Evolutionary conservation across 1,139 yeast species (phyloP), one percentile per base, ranked within the genome.

Genomic region (Scheffersomyces stambukii): DNA sequence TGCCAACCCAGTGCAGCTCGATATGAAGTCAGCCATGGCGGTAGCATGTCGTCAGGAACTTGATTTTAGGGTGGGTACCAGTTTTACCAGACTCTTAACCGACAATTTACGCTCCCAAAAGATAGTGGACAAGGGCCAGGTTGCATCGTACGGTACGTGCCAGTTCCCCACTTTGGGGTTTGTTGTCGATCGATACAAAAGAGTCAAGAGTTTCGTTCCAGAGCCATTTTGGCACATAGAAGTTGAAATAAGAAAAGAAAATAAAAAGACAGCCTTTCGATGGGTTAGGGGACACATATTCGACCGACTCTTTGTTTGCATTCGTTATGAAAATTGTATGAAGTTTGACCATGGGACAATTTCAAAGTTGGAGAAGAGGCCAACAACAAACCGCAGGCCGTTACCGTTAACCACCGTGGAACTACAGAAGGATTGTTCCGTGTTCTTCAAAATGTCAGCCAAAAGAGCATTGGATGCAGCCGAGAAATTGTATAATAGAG

Each of bases 131-230:
- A 45, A 50, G 39, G 31, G 57, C 39, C 52, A 57, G 36, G 42
- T 60, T 21, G 62, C 63, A 40, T 85, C 95, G 1, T 89, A 88
- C 51, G 97, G 98, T 1, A 77, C 96, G 1, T 93, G 99, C 51
- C 99, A 93, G 51, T 91, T 91, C 44, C 99, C 99, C 2, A 91
- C 98, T 0, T 61, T 93, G 30, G 97, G 98, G 3, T 93, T 93
- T 56, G 89, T 93, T 1, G 97, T 91, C n/a, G 98, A 93, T 50
- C 62, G 98, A 36, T 88, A 80, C 51, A 77, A 77, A 37, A 64
- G 96, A 32, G 85, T 83, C 15, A 70, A 76, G 48, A 63, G 65
- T 37, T 91, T 91, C 51, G 60, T 69, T 4, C 72, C 85, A 0
- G 97, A 93, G 49, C 71, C 70, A 13, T 89, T 85, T 49, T 93